Base-by-base conservation (phyloP, 1,284 basidiomycete species). In the Apiotrichum siamense region DNA sequence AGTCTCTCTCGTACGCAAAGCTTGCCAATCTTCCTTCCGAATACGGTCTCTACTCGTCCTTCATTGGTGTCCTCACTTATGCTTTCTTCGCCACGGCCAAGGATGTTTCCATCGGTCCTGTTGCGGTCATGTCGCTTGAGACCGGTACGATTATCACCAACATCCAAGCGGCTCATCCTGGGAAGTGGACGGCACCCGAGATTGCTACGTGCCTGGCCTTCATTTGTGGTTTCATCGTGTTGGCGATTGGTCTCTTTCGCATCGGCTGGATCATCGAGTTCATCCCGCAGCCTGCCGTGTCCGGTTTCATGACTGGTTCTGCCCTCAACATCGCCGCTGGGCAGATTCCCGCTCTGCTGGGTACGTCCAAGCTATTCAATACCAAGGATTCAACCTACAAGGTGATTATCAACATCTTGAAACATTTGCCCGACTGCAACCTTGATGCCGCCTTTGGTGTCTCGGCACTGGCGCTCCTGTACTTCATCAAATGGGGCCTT, bases 231-330 rank as follows among this genome's bases (percentile, higher is more conserved):
- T 88, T 92, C 71, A 89, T 96, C 70, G 86, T 90, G n/a, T 81
- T 97, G 35, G 88, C 81, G 33, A 85, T 98, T 39, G 94, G 96
- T 50, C 75, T 97, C n/a, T 77, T 98, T 4, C 81, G 94, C 25
- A 66, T 97, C 7, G 94, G 94, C 1, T 96, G 93, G 88, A 77
- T 98, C 41, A 85, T 97, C 54, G 94, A 97, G 70, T 94, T 97
- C 70, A 97, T 76, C 36, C 90, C 73, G 44, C 70, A 73, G 54
- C 73, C 91, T 0, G 92, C 92, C 7, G 88, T 97, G 35, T 88
- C 88, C 57, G 92, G 91, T 15, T 97, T 80, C 74, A 80, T 80
- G 78, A 79, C 79, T 1, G 90, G 90, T 26, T 89, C 87, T 23
- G 90, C 91, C 25, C 83, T 94, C 75, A 92, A 79, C 69, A 94